Evolutionary conservation across 2,329 filamentous ascomycete genomes (phyloP), one percentile per base, ranked within the genome.

Genomic region (Rhexocercosporidium sp.): DNA sequence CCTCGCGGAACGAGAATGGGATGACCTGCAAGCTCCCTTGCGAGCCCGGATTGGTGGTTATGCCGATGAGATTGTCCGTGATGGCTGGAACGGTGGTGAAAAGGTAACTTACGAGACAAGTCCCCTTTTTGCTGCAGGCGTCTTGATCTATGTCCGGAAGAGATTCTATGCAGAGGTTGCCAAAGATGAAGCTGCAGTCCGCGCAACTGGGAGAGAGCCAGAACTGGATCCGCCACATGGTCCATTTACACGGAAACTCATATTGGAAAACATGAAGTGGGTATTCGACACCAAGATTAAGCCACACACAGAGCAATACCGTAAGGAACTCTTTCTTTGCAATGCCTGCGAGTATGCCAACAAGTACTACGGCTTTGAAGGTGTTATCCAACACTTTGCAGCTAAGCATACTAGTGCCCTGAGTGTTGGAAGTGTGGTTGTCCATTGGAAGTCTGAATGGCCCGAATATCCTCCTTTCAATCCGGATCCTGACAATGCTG

Each of bases 221-320:
- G 73, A 78, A 31, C 64, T 76, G 11, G 86, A 90, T 69, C 82
- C 84, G 8, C 79, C 81, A 1, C 80, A 84, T 69, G 85, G 83
- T 0, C 82, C 86, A 7, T 86, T 83, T 72, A 87, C 84, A 29
- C 84, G 87, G 76, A 89, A 85, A 75, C 81, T 95, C 62, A 91
- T 90, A 0, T 80, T 96, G 71, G 92, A 95, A 75, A 93, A 94
- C 75, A 94, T 96, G 92, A 94, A 92, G 78, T 95, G 90, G 88
- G 82, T 94, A 34, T 94, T 92, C 76, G 92, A 94, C 74, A 87
- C 86, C 71, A 94, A 93, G 77, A 84, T 96, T 75, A 92, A 89
- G 74, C 87, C 88, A 27, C 79, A 88, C 63, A 92, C 90, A 2
- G 90, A 93, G 69, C 79, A 82, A 54, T 84, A 85, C 72, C 84